Conservation (phyloP, 75 land plant species). For the Sequoiadendron giganteum region DNA sequence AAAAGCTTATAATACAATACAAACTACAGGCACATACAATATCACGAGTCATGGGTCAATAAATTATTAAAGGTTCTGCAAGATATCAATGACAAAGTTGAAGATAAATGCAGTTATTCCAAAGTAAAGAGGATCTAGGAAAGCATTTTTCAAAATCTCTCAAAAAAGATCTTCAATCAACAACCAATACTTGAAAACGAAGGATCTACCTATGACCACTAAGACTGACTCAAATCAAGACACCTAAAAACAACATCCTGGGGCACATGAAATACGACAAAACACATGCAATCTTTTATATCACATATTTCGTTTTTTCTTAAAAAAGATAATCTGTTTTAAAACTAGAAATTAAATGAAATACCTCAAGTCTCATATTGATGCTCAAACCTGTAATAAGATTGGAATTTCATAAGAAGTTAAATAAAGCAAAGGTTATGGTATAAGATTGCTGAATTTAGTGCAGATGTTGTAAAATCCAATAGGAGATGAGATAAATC, state of each 20-base stretch:
- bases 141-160: slow-evolving; percentile 1
- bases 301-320: background rate
- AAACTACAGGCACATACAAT: background rate
- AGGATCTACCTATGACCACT: background rate
- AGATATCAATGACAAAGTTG: background rate
- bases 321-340: background rate
- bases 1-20: background rate
- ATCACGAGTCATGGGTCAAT: background rate
- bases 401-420: too few species aligned
- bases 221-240: background rate
- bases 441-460: too few species aligned
- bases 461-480: too few species aligned
- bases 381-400: too few species aligned
- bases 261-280: background rate
- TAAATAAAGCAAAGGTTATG: too few species aligned
- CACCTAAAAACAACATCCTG: background rate
- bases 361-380: too few species aligned
- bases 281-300: background rate
- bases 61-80: background rate
- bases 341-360: background rate
- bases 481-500: too few species aligned
- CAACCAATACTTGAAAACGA: background rate
- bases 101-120: too few species aligned
- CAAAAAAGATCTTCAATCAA: background rate
- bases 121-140: background rate